Conservation (phyloP, 306 rosid species). For the Cucumis cinereus region DNA sequence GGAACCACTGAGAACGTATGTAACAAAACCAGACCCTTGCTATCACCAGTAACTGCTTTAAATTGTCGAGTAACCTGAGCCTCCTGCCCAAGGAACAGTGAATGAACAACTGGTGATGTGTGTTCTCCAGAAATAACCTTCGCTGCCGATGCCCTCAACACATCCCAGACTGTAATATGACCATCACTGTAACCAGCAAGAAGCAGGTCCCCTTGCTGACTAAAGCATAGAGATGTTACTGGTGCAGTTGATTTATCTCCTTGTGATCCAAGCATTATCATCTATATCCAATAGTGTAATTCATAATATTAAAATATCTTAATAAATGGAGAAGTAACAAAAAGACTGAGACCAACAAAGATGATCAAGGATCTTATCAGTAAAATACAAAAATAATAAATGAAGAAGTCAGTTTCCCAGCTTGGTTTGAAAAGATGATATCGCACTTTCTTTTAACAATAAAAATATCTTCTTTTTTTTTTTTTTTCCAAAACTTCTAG, state of each 20-base stretch:
- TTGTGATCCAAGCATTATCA: slow-evolving; percentile 68
- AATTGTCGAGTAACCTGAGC: slow-evolving; percentile 84
- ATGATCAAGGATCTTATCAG: not conserved
- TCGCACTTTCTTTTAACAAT: not conserved
- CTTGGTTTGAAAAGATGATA: not conserved
- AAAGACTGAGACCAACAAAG: not conserved
- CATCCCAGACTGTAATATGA: slow-evolving; percentile 84
- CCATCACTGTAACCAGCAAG: slow-evolving; percentile 92
- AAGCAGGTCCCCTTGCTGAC: slow-evolving; percentile 91
- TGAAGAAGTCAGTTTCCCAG: not conserved
- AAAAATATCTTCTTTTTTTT: not conserved
- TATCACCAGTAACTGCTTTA: slow-evolving; percentile 90
- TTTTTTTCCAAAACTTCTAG: not conserved
- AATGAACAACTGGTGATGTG: slow-evolving; percentile 79
- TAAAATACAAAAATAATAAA: not conserved
- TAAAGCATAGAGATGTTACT: slow-evolving; percentile 84
- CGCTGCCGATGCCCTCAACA: slow-evolving; percentile 57
- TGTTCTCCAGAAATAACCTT: slow-evolving; percentile 83
- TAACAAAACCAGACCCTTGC: slow-evolving; percentile 80
- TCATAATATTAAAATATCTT: not conserved
- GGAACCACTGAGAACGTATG: slow-evolving; percentile 69
- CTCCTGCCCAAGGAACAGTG: slow-evolving; percentile 79
- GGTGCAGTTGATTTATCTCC: slow-evolving; percentile 67
- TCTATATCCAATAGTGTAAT: slow-evolving; percentile 32
- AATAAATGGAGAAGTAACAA: slow-evolving; percentile 1